Percentiles rank a stretch among this genome's conserved stretches.
These are phyloP conservation scores for Exophiala mesophila DNA, from an alignment of 2,329 filamentous ascomycete species.

Conservation along the genomic window DNA sequence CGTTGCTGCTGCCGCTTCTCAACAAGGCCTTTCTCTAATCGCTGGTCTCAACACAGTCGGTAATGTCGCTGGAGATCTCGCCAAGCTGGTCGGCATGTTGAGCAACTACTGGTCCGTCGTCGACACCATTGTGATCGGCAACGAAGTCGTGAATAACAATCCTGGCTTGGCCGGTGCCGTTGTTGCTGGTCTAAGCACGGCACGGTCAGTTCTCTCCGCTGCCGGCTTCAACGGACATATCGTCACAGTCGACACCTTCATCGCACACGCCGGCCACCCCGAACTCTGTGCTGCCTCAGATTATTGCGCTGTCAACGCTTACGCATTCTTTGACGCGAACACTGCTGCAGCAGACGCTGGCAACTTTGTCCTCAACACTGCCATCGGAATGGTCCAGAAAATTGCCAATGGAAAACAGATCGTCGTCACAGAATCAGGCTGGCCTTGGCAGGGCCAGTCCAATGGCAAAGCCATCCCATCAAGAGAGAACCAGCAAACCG, in stretches of 20 bases:
- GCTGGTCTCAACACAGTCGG: conserved; percentile 66
- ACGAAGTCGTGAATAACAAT: conserved; percentile 70
- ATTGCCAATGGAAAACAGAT: conserved; percentile 55
- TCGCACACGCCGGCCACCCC: conserved; percentile 61
- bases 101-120: conserved; percentile 63
- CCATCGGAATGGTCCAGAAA: conserved; percentile 39
- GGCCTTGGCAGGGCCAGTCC: conserved; percentile 64
- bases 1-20: conserved; percentile 58
- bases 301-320: conserved; percentile 75
- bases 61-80: conserved; percentile 53
- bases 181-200: conserved; percentile 53
- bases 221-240: conserved; percentile 68
- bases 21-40: conserved; percentile 66
- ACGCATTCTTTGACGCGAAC: conserved; percentile 74
- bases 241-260: conserved; percentile 75
- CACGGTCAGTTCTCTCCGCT: conserved; percentile 53
- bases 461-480: conserved; percentile 69
- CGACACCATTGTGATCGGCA: conserved; percentile 70
- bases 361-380: conserved; percentile 58
- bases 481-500: conserved; percentile 59
- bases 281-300: conserved; percentile 68
- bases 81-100: conserved; percentile 56
- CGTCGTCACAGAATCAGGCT: conserved; percentile 77
- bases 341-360: conserved; percentile 59
- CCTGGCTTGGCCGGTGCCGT: conserved; percentile 51